Base-by-base conservation (phyloP, 352 stramenopile species). In the Hyaloperonospora brassicae region DNA sequence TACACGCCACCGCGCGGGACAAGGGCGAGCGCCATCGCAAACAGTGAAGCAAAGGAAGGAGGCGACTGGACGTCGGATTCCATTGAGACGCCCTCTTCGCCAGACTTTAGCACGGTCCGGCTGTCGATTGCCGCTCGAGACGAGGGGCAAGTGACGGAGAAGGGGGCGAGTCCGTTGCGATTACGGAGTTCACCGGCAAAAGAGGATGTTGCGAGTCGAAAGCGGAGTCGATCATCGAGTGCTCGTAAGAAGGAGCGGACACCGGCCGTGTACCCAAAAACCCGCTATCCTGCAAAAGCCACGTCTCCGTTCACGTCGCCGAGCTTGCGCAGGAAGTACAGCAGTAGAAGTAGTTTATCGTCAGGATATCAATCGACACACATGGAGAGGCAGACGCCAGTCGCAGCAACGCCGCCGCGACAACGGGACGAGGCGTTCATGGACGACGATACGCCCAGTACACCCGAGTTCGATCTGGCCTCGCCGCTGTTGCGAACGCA, bases 401-500 rank as follows among this genome's bases (percentile, higher is more conserved):
- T 50, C 13, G 40, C 52, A 35, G 1, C 59, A 40, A 73, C 65
- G 10, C 61, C 59, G 35, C 47, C 43, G 21, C 55, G 67, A 22
- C 61, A 66, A 36, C 65, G 61, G 13, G 64, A 59, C 5, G 57
- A 79, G 34, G 49, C 68, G 25, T 9, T 77, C 2, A 44, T 76
- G 30, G 66, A 75, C 6, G 73, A 84, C 39, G 79, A 89, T 14
- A 80, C 79, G 21, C 75, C 75, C 0, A 64, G 68, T 52, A 87
- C 77, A 0, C 77, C 80, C 21, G 66, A 77, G 0, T 79, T 89
- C 13, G 73, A 83, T 50, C 66, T 92, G 66, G 63, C 73, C n/a
- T 93, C 84, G 14, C 84, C 84, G 1, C 63, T 93, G 47, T 61
- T 93, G 30, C 76, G 74, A 8, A 93, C 84, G 1, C 74, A 87